Base-by-base conservation (phyloP, 345 rosid species). In the Limnanthes douglasii region DNA sequence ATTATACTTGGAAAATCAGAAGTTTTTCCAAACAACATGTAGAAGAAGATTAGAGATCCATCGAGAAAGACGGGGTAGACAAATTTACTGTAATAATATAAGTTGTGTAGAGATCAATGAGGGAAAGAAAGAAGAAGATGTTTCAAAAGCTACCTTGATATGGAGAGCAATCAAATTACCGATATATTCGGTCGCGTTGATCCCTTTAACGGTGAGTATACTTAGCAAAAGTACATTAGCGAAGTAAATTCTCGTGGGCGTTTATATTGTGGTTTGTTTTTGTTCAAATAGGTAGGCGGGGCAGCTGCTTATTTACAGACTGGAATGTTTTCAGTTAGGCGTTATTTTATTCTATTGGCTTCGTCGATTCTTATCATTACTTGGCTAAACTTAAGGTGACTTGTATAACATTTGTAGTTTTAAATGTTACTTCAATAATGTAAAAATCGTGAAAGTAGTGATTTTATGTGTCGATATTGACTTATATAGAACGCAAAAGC, bases 141-240 rank as follows among this genome's bases (percentile, higher is more conserved):
- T 67, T 41, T 20, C 77, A 2, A 67, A 41, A 50, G 66, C 53
- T 23, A 63, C 66, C 33, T 39, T 82, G 68, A 73, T 86, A 59
- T 86, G 95, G 97, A 78, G 97, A 48, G 93, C 97, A 48, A 37
- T 78, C 39, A 82, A 86, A 53, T 54, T 86, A 39, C 93, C 94
- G 3, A 69, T 82, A 45, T 86, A 78, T 55, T 75, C 78, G 17
- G 90, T 86, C 18, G 97, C 93, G 44, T 60, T 82, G 43, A 45
- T 82, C 71, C 97, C 94, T 58, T 77, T 82, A 11, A 75, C 85
- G 0, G 97, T 82, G 61, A 66, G 86, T 57, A 51, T 18, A 32
- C 37, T 38, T 5, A 0, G n/a, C 12, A 43, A 7, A n/a, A 26
- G 11, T 15, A 36, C 1, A 28, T 28, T 6, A 10, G 29, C 2